Conservation (phyloP, 441 rosid genomes). For the Adansonia grandidieri region DNA sequence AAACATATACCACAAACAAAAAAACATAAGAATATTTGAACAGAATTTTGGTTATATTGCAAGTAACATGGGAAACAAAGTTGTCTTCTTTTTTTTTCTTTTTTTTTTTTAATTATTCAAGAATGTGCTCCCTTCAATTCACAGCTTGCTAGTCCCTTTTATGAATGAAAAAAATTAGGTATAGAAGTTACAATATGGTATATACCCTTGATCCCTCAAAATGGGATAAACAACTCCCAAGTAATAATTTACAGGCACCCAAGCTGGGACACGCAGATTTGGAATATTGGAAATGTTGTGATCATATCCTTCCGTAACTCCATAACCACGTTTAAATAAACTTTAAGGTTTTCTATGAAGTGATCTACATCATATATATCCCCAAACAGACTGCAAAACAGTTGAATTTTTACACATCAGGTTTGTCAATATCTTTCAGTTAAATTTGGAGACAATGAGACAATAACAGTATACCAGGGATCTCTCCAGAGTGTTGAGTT, state of each 20-base stretch:
- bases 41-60: conserved; percentile 8
- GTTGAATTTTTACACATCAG: conserved; percentile 16
- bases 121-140: conserved; percentile 12
- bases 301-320: conserved; percentile 66
- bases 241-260: conserved; percentile 77
- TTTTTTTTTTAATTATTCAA: not conserved
- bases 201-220: conserved; percentile 73
- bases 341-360: conserved; percentile 70
- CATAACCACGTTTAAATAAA: conserved; percentile 68
- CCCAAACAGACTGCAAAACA: conserved; percentile 67
- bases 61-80: not conserved
- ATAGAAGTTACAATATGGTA: not conserved
- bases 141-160: conserved; percentile 9
- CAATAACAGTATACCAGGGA: conserved; percentile 56
- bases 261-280: conserved; percentile 68
- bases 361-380: conserved; percentile 86
- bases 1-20: conserved; percentile 26
- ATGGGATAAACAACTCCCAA: conserved; percentile 64
- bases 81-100: not conserved
- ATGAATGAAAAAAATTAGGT: not conserved
- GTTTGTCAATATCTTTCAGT: not conserved
- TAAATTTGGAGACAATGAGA: conserved; percentile 10
- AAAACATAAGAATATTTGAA: not conserved
- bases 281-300: conserved; percentile 65
- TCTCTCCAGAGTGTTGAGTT: conserved; percentile 87